Base-by-base conservation (phyloP, 2,329 filamentous ascomycete genomes). In the Lachnellula willkommii region DNA sequence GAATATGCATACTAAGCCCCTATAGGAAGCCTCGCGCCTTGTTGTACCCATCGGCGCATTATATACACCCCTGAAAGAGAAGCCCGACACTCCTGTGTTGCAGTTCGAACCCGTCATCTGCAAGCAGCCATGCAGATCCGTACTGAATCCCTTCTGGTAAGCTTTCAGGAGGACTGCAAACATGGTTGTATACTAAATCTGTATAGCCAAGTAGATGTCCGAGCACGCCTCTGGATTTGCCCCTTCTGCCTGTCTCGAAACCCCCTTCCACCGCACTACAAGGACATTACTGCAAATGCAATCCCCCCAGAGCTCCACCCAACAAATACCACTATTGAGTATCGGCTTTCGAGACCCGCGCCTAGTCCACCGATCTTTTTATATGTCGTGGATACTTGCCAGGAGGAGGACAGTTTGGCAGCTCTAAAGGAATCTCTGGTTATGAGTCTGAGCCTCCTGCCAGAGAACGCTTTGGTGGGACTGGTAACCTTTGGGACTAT, bases 81-180 rank as follows among this genome's bases (percentile, higher is more conserved):
- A 95, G 77, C 84, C 88, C 22, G 88, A 95, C 62, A 89, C 90
- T 24, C 90, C 92, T 54, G 76, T 96, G 61, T 81, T 99, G 52
- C 90, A 95, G 72, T 97, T 97, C 74, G 93, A 97, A 75, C 94
- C 94, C 17, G 90, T 99, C 43, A 92, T 89, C 59, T 99, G 94
- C 85, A 96, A 96, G 75, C 84, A 89, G 71, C 94, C 94, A 60
- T 99, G 94, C 74, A 88, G 92, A 73, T 93, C 93, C 53, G 91
- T 97, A 39, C 79, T 99, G 72, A 99, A 99, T 72, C 94, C 94
- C 46, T 97, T 92, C 79, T 96, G 93, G 91, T 95, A 80, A 69
- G 83, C 68, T 45, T 26, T 12, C 12, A 22, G 36, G 24, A 36
- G 46, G 32, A 49, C 24, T 15, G 26, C 39, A 15, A 28, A 17